Conservation (phyloP, 129 eudicot species). For the Arctium lappa region DNA sequence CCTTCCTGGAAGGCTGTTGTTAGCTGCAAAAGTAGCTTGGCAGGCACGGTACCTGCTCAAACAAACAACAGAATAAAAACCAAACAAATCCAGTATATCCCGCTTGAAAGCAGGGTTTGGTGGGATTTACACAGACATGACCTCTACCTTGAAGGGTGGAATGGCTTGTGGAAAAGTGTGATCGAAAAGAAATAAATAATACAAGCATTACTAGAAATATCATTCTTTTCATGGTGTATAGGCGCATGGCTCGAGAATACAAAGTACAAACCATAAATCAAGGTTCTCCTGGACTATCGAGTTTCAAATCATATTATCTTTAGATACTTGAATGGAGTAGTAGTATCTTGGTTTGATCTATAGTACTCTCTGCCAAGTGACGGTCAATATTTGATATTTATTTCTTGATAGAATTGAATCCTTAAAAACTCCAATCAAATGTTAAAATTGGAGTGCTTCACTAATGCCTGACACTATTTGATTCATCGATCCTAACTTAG, state of each 20-base stretch:
- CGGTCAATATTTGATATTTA: neutral
- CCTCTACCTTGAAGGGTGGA: neutral
- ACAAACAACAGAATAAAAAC: neutral
- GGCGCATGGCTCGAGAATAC: neutral
- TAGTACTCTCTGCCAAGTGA: neutral
- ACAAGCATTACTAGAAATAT: neutral
- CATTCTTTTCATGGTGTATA: neutral
- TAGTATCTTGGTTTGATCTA: neutral
- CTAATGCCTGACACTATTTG: no score
- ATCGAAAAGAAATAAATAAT: neutral
- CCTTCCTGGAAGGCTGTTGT: conserved; percentile 63
- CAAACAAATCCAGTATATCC: neutral
- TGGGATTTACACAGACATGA: neutral
- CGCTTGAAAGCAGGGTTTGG: no score
- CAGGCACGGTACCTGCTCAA: conserved; percentile 62
- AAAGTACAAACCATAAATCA: neutral
- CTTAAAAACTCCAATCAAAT: neutral
- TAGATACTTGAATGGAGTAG: neutral
- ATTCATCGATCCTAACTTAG: no score
- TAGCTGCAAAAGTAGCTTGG: conserved; percentile 73
- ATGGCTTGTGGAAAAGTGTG: neutral
- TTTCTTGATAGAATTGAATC: neutral
- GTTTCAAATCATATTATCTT: neutral
- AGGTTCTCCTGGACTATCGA: neutral
- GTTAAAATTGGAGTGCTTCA: neutral